Evolutionary conservation across 2,329 filamentous ascomycete species (phyloP), one percentile per base, ranked within the genome.

Genomic region (Exophiala mesophila): DNA sequence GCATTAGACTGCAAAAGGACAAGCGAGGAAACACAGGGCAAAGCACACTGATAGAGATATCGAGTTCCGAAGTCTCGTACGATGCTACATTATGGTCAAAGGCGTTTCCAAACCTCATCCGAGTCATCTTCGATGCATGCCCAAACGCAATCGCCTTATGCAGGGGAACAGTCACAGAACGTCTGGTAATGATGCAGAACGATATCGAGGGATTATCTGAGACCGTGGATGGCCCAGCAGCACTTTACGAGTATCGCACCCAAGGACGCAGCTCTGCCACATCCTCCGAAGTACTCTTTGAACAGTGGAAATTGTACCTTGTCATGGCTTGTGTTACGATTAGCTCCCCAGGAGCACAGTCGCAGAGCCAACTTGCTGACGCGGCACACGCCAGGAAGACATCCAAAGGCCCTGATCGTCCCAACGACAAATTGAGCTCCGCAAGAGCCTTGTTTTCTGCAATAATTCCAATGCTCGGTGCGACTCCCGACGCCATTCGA

Each of bases 21-120:
- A 83, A 95, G 63, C 82, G 88, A 54, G 88, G 84, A 59, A 86
- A 81, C 58, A 87, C 88, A 55, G 82, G 82, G 33, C 83, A 89
- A 56, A 89, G 87, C 50, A 90, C 88, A 2, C 70, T 98, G 13
- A 85, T 97, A 23, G 90, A 97, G 60, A 77, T 98, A 17, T 97
- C 92, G 65, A 90, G 88, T 55, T 97, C 92, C 65, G 92, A 97
- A 55, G 81, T 92, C 18, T 88, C 88, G 1, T 96, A 97, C 57
- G 92, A 98, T 60, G 83, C 88, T 2, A 94, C 89, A 0, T 69
- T 98, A 9, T 98, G 92, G 92, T 94, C 92, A 67, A 98, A 97
- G 59, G 83, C 97, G 13, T 98, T 98, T 57, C 94, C 92, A 3
- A 97, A 96, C 57, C 74, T 98, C 21, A 85, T 98, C 43, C 80